Percentiles rank a stretch among this genome's conserved stretches.
Evolutionary conservation across 441 rosid species (phyloP).

Genomic region (Metrosideros polymorpha): DNA sequence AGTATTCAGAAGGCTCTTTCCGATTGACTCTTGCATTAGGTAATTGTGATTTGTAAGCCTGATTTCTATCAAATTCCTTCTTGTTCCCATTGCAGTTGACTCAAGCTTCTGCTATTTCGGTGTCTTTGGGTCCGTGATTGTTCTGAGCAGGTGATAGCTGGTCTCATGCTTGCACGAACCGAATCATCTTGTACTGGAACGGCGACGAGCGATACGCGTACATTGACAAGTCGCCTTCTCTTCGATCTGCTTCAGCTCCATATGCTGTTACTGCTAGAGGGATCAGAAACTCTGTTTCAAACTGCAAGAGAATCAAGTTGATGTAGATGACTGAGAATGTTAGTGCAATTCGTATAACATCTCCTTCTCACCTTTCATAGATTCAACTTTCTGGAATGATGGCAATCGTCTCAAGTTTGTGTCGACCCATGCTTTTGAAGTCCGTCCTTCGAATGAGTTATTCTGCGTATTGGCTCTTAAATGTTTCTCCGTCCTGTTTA

Average conservation of each 20-base stretch:
- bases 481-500: neutral
- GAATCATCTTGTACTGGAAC: constrained; percentile 81
- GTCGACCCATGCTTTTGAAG: neutral
- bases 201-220: constrained; percentile 70
- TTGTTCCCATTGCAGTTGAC: neutral
- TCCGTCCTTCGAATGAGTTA: neutral
- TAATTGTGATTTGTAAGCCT: constrained; percentile 11
- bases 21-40: constrained; percentile 86
- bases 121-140: neutral
- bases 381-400: neutral
- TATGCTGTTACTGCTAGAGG: constrained; percentile 68
- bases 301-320: constrained; percentile 52
- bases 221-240: constrained; percentile 87
- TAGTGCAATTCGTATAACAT: neutral
- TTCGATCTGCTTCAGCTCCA: constrained; percentile 68
- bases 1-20: constrained; percentile 62
- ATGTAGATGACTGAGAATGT: constrained; percentile 15
- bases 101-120: neutral
- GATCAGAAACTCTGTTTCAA: constrained; percentile 50
- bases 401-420: neutral
- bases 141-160: constrained; percentile 77
- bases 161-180: constrained; percentile 90
- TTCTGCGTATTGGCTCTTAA: neutral
- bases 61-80: neutral
- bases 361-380: neutral